Evolutionary conservation across 164 flowering plant species (phyloP).

Genomic region (Stephania cephalantha): DNA sequence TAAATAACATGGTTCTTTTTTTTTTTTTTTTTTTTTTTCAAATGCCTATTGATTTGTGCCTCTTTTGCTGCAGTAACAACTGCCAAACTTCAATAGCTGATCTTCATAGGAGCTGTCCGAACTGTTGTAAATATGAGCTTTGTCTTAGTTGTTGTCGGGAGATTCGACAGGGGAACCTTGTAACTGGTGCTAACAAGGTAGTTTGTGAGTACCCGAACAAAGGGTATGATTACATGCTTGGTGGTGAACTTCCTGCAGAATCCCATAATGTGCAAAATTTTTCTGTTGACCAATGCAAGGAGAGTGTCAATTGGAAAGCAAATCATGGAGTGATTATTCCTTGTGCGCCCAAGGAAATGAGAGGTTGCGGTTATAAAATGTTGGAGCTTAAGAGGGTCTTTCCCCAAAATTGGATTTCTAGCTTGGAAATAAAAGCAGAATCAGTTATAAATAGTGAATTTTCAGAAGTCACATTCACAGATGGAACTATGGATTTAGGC

Average conservation of each 20-base stretch:
- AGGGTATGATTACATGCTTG: conserved; percentile 59
- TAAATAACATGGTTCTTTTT: background rate
- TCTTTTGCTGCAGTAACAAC: conserved; percentile 45
- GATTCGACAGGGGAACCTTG: conserved; percentile 48
- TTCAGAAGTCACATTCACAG: conserved; percentile 3
- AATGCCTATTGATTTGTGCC: conserved; percentile 1
- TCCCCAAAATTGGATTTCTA: conserved; percentile 42
- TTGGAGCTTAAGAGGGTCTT: conserved; percentile 69
- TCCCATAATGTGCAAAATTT: conserved; percentile 8
- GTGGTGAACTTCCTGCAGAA: conserved; percentile 45
- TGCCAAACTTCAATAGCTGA: conserved; percentile 83
- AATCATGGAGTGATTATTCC: conserved; percentile 37
- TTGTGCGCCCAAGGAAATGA: conserved; percentile 61
- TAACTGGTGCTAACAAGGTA: conserved; percentile 28
- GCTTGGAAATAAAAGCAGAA: conserved; percentile 36
- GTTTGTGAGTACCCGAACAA: conserved; percentile 28
- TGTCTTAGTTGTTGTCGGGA: conserved; percentile 74
- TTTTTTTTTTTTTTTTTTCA: background rate
- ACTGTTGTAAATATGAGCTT: conserved; percentile 73
- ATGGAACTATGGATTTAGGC: conserved; percentile 3
- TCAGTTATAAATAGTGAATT: conserved; percentile 11
- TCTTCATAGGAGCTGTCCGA: conserved; percentile 76
- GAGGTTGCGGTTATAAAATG: conserved; percentile 58
- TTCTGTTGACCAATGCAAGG: conserved; percentile 8
- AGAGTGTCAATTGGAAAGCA: conserved; percentile 34